Evolutionary conservation across 2,329 filamentous ascomycete species (phyloP), one percentile per base, ranked within the genome.

Genomic region (Fusarium euwallaceae): DNA sequence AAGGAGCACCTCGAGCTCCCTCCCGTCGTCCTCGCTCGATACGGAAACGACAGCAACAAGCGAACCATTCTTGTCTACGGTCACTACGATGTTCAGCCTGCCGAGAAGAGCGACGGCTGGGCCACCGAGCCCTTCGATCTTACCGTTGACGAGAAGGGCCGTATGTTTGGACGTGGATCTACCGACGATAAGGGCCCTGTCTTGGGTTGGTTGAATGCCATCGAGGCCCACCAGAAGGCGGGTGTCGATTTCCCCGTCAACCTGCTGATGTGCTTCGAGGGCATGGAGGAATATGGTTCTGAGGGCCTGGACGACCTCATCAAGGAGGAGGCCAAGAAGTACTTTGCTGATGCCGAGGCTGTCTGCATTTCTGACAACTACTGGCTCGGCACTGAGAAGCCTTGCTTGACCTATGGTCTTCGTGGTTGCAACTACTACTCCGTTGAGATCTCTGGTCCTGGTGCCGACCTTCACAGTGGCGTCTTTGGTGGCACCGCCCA

Each of bases 361-460:
- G 95, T 98, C 70, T 99, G 97, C 87, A 99, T 99, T 82, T 98
- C 95, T 58, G 97, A 99, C 85, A 99, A 99, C 90, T 99, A 99
- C 91, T 99, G 97, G 97, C 92, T 99, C 45, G 97, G 97, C 69
- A 98, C 97, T 7, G 95, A 98, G 89, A 98, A 98, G 89, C 97
- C 97, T 14, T 99, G 97, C 84, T 86, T 99, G 81, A 99, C 97
- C 11, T 99, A 99, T 83, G 97, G 97, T 78, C 93, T 99, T 73
- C 94, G 97, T 77, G 97, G 97, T 64, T 97, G 94, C 91, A 98
- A 97, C 88, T 99, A 99, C 90, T 99, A 98, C 88, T 94, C 93
- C 62, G 86, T 99, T 77, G 94, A 97, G 84, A 88, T 99, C 74
- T 95, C 93, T 10, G 97, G 97, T 1, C 97, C 97, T 12, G 97